Percentiles rank a stretch among this genome's conserved stretches.
Evolutionary conservation across 768 basidiomycete species (phyloP).

Genomic region (Lentinula boryana): DNA sequence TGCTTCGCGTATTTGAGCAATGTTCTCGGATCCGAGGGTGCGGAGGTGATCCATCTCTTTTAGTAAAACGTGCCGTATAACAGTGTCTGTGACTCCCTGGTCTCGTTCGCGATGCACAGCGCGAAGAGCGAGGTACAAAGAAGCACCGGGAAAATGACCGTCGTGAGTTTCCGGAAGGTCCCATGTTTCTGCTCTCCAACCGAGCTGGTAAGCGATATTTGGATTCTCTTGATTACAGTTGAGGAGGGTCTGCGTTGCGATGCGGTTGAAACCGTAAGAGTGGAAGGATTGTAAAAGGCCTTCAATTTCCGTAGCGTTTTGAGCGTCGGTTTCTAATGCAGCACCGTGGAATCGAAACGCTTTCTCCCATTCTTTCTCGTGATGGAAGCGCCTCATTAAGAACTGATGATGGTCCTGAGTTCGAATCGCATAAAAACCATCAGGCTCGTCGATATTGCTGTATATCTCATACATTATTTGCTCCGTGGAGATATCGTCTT

Average conservation of each 20-base stretch:
- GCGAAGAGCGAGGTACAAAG: constrained; percentile 75
- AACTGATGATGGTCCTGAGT: constrained; percentile 73
- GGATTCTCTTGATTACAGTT: constrained; percentile 21
- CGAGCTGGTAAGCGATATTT: constrained; percentile 68
- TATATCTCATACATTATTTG: constrained; percentile 88
- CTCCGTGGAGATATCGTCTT: constrained; percentile 38
- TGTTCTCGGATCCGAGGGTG: constrained; percentile 68
- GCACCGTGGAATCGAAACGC: constrained; percentile 91
- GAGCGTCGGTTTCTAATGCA: constrained; percentile 56
- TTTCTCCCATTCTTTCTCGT: constrained; percentile 90
- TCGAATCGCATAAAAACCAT: constrained; percentile 94
- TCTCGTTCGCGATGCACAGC: constrained; percentile 80
- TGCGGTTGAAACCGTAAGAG: constrained; percentile 82
- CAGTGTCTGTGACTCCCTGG: constrained; percentile 34
- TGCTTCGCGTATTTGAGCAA: constrained; percentile 67
- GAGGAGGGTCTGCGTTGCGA: constrained; percentile 71
- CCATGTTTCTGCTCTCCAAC: constrained; percentile 95
- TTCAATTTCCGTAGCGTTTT: constrained; percentile 37
- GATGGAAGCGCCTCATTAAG: constrained; percentile 80
- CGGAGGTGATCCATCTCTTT: constrained; percentile 63
- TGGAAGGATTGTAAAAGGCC: constrained; percentile 80
- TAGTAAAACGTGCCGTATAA: constrained; percentile 44
- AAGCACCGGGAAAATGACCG: constrained; percentile 38
- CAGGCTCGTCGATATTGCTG: constrained; percentile 92
- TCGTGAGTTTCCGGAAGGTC: constrained; percentile 69